Conservation (phyloP, 2,329 filamentous ascomycete genomes). For the Venturia nashicola region DNA sequence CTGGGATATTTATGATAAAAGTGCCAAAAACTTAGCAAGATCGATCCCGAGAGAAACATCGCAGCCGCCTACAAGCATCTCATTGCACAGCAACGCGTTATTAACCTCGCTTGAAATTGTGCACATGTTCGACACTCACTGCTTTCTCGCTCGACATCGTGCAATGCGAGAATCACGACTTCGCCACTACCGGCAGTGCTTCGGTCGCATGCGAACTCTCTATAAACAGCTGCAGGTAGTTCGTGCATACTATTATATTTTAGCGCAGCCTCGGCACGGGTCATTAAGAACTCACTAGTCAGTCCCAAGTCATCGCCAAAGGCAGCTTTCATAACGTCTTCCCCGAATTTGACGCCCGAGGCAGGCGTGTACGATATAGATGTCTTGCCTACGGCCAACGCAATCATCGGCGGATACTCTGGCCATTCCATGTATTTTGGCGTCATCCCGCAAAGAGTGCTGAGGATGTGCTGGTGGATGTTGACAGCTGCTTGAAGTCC, state of each 20-base stretch:
- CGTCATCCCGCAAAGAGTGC: background rate
- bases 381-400: conserved; percentile 6
- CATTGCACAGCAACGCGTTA: too few species aligned
- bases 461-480: conserved; percentile 26
- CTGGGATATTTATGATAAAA: too few species aligned
- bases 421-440: conserved; percentile 1
- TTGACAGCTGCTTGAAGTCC: conserved; percentile 56
- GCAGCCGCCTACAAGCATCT: too few species aligned
- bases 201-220: background rate
- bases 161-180: background rate
- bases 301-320: conserved; percentile 8
- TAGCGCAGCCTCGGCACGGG: background rate
- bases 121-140: too few species aligned
- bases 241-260: background rate
- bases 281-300: background rate
- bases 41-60: too few species aligned
- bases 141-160: too few species aligned
- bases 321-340: background rate
- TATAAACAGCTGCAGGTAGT: background rate
- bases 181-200: background rate
- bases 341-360: background rate
- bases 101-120: too few species aligned
- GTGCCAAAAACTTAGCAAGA: too few species aligned
- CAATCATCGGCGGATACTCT: conserved; percentile 4
- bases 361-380: background rate